A percentile compares a stretch with the other conserved stretches of the same genome.
Evolutionary conservation across 1,284 basidiomycete species (phyloP).

Genomic region (Sphaerobolus stellatus): DNA sequence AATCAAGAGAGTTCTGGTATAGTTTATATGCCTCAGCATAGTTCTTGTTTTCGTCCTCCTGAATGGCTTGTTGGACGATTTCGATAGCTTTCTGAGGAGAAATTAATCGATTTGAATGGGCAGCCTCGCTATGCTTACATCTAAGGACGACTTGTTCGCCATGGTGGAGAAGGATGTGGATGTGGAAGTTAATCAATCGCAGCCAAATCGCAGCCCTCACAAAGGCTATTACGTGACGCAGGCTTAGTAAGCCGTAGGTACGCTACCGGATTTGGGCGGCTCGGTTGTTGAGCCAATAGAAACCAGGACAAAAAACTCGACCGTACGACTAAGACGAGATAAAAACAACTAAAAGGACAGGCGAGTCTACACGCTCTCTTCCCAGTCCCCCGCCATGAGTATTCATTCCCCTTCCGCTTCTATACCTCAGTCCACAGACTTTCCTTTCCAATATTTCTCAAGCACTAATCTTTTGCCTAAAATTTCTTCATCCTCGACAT

Average conservation of each 20-base stretch:
- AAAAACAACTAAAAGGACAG: neutral
- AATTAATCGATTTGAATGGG: no score
- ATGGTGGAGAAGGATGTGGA: constrained; percentile 4
- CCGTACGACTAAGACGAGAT: constrained; percentile 3
- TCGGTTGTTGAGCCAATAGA: neutral
- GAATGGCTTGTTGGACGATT: constrained; percentile 93
- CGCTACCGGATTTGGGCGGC: no score
- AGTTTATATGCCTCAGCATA: constrained; percentile 94
- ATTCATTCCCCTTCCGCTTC: constrained; percentile 5
- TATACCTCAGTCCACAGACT: constrained; percentile 3
- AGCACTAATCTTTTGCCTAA: neutral
- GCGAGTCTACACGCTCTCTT: neutral
- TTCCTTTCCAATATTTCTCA: constrained; percentile 3
- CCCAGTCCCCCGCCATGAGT: neutral
- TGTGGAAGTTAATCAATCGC: neutral
- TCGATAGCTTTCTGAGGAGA: constrained; percentile 83
- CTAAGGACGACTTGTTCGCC: constrained; percentile 19
- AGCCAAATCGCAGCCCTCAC: neutral
- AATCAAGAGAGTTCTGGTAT: constrained; percentile 94
- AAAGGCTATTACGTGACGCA: no score
- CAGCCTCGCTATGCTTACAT: no score
- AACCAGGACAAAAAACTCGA: neutral
- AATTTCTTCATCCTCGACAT: constrained; percentile 37
- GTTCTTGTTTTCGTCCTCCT: constrained; percentile 92
- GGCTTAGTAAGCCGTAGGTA: no score